These are phyloP conservation scores for Lumnitzera racemosa DNA, from an alignment of 345 rosid species.

Conservation along the genomic window DNA sequence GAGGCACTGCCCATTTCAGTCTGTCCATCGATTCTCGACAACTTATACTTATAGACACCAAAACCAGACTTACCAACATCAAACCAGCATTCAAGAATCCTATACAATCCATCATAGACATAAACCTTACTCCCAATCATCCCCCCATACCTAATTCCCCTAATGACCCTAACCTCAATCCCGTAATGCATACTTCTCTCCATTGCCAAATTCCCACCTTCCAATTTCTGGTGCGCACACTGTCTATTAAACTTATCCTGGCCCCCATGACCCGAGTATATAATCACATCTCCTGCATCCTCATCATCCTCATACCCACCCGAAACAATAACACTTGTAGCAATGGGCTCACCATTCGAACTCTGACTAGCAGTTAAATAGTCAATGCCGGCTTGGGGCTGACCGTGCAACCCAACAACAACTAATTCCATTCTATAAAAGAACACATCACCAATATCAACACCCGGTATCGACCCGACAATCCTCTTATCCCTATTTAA, in stretches of 20 bases:
- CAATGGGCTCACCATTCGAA: constrained; percentile 75
- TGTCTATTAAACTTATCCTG: constrained; percentile 65
- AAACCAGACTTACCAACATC: constrained; percentile 92
- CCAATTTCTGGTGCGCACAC: constrained; percentile 64
- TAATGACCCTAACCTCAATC: constrained; percentile 62
- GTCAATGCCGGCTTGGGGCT: constrained; percentile 84
- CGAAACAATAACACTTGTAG: constrained; percentile 78
- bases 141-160: constrained; percentile 61
- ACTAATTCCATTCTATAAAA: constrained; percentile 73
- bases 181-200: constrained; percentile 80
- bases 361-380: constrained; percentile 53
- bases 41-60: constrained; percentile 71
- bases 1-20: constrained; percentile 70
- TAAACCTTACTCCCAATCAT: constrained; percentile 47
- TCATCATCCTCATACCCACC: constrained; percentile 91
- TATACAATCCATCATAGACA: constrained; percentile 85
- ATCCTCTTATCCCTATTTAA: constrained; percentile 70
- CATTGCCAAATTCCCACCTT: constrained; percentile 85
- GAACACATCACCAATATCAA: constrained; percentile 71
- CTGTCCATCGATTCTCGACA: constrained; percentile 73
- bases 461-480: constrained; percentile 81
- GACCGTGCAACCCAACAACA: constrained; percentile 81
- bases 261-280: constrained; percentile 87
- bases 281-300: constrained; percentile 59
- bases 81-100: constrained; percentile 77